Conservation (phyloP, 257 asterid genomes). For the Mitragyna speciosa region DNA sequence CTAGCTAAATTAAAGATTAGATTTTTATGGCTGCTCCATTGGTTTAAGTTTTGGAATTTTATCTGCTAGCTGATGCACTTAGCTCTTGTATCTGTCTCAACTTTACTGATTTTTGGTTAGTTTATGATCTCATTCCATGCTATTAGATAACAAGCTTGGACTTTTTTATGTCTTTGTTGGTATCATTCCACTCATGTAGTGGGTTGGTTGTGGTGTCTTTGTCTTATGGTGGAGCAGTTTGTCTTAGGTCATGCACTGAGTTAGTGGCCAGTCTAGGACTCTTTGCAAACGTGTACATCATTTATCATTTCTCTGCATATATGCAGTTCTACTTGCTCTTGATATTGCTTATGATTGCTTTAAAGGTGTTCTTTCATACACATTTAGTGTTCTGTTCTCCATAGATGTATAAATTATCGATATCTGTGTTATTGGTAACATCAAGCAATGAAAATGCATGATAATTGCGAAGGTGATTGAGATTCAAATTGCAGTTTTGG, state of each 20-base stretch:
- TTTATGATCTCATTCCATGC: neutral
- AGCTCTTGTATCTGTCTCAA: conserved; percentile 7
- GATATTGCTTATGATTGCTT: neutral
- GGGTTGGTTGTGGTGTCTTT: neutral
- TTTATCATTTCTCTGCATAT: neutral
- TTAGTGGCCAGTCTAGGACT: conserved; percentile 12
- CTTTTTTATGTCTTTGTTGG: neutral
- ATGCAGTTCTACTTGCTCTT: neutral
- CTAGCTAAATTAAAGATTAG: neutral
- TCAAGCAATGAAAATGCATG: neutral
- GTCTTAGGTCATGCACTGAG: conserved; percentile 14
- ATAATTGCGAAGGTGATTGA: neutral
- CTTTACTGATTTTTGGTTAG: neutral
- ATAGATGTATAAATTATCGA: neutral
- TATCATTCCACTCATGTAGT: neutral
- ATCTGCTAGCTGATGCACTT: conserved; percentile 18
- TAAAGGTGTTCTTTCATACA: neutral
- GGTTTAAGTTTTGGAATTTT: conserved; percentile 7
- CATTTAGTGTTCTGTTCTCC: neutral
- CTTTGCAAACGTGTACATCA: neutral
- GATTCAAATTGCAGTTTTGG: neutral
- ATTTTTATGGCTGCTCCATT: neutral
- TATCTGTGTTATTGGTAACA: neutral
- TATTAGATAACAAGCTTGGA: neutral
- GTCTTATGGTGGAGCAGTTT: conserved; percentile 5